phyloP scores from a whole-genome alignment of 2,329 filamentous ascomycete species.

The Dryadomyces sulphureus region DNA sequence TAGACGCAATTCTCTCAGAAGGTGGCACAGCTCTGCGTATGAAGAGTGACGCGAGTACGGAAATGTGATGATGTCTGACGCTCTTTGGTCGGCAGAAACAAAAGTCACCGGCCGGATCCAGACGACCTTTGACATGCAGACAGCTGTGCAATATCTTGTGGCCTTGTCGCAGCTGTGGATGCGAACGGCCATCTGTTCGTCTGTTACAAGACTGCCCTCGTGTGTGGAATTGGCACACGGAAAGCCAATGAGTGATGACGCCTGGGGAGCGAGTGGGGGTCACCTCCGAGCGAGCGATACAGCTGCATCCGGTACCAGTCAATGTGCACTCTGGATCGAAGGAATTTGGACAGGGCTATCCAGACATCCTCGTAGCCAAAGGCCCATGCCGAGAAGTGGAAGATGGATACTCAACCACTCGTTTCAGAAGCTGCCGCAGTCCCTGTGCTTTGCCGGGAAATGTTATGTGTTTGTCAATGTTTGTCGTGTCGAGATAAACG shows the following conservation, averaged over 20 bases:
- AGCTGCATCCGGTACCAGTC: conserved; percentile 66
- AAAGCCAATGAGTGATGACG: conserved; percentile 56
- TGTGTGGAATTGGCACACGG: conserved; percentile 57
- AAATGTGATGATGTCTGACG: conserved; percentile 37
- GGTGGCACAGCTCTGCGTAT: conserved; percentile 58
- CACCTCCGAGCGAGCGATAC: conserved; percentile 36
- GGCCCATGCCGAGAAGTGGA: conserved; percentile 81
- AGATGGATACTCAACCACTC: conserved; percentile 55
- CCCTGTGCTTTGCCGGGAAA: conserved; percentile 59
- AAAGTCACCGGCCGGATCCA: conserved; percentile 68
- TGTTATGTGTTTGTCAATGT: conserved; percentile 26
- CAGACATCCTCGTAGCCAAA: conserved; percentile 91
- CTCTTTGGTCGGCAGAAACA: conserved; percentile 44
- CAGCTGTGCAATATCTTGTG: conserved; percentile 36
- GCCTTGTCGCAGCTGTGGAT: conserved; percentile 81
- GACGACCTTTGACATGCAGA: conserved; percentile 39
- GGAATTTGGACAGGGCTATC: conserved; percentile 58
- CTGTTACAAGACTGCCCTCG: conserved; percentile 55
- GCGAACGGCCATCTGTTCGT: conserved; percentile 32
- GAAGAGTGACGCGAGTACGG: conserved; percentile 87
- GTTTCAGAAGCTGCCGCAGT: conserved; percentile 54
- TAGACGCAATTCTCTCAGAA: conserved; percentile 55
- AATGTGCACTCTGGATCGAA: conserved; percentile 61
- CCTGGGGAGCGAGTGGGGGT: conserved; percentile 37
- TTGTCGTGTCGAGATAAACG: conserved; percentile 83